These are phyloP conservation scores for Eucalyptus erythrocorys DNA, from an alignment of 345 rosid species.

Conservation along the genomic window DNA sequence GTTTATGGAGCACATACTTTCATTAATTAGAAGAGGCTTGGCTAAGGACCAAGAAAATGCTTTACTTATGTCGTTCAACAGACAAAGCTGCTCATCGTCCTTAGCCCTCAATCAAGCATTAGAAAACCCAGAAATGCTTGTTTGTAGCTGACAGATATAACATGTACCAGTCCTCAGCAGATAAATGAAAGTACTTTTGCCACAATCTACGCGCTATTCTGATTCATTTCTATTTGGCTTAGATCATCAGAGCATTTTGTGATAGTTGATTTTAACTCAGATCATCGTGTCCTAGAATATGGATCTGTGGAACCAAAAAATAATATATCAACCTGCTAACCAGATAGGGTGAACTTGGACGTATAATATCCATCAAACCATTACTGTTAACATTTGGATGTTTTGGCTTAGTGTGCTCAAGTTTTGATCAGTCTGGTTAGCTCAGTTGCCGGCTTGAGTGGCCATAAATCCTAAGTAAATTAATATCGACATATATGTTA, in stretches of 20 bases:
- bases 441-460: neutral
- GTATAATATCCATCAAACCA: neutral
- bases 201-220: neutral
- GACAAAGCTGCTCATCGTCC: neutral
- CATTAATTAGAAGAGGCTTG: neutral
- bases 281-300: neutral
- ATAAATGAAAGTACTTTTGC: neutral
- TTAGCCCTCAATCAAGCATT: neutral
- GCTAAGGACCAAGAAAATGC: conserved; percentile 18
- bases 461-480: neutral
- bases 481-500: neutral
- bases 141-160: neutral
- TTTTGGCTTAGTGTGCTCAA: neutral
- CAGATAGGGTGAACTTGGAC: neutral
- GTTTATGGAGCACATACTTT: neutral
- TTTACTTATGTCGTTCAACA: neutral
- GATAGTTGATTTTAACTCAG: neutral
- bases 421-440: neutral
- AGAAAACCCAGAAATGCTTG: neutral
- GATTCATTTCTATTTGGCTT: neutral
- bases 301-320: neutral
- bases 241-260: neutral
- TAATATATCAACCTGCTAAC: neutral
- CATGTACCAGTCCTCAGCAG: neutral
- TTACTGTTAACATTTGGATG: neutral